Conservation (phyloP, 2,329 filamentous ascomycete species). For the Aureobasidium sp. region DNA sequence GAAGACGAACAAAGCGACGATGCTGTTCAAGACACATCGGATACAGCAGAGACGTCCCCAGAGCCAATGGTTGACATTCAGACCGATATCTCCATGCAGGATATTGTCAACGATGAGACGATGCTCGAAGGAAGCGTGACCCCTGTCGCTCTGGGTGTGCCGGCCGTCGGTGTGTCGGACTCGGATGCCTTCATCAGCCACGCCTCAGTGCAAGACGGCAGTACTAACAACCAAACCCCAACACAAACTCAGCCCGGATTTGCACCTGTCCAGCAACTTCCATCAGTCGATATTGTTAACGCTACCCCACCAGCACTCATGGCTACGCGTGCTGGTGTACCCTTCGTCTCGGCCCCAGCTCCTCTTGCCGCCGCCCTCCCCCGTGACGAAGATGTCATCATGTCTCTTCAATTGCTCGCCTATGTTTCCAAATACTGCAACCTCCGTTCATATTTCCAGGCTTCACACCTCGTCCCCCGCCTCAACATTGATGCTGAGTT, state of each 20-base stretch:
- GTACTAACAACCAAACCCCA: slow-evolving; percentile 64
- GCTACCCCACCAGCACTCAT: slow-evolving; percentile 57
- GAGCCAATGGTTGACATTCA: slow-evolving; percentile 75
- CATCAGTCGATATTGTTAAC: slow-evolving; percentile 58
- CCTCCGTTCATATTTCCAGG: slow-evolving; percentile 88
- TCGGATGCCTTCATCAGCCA: slow-evolving; percentile 95
- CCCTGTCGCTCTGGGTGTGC: slow-evolving; percentile 66
- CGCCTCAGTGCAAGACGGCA: slow-evolving; percentile 74
- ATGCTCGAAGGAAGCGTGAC: slow-evolving; percentile 64
- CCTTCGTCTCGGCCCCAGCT: slow-evolving; percentile 32
- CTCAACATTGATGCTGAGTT: slow-evolving; percentile 86
- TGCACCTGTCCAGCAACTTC: slow-evolving; percentile 25
- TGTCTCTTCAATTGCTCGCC: slow-evolving; percentile 92
- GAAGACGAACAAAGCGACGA: slow-evolving; percentile 85
- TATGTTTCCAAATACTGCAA: slow-evolving; percentile 99
- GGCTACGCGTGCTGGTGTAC: slow-evolving; percentile 1
- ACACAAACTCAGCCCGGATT: slow-evolving; percentile 45
- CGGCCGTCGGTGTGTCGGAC: slow-evolving; percentile 75
- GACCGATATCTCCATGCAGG: slow-evolving; percentile 75
- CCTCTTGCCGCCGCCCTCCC: slow-evolving; percentile 86
- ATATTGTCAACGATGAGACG: slow-evolving; percentile 75
- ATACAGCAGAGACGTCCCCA: slow-evolving; percentile 23
- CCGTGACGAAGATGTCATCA: slow-evolving; percentile 92
- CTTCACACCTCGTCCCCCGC: slow-evolving; percentile 85
- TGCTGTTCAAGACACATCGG: slow-evolving; percentile 57